A percentile compares a stretch with the other conserved stretches of the same genome.
Evolutionary conservation across 306 rosid species (phyloP).

Genomic region (Dalbergia oliveri): DNA sequence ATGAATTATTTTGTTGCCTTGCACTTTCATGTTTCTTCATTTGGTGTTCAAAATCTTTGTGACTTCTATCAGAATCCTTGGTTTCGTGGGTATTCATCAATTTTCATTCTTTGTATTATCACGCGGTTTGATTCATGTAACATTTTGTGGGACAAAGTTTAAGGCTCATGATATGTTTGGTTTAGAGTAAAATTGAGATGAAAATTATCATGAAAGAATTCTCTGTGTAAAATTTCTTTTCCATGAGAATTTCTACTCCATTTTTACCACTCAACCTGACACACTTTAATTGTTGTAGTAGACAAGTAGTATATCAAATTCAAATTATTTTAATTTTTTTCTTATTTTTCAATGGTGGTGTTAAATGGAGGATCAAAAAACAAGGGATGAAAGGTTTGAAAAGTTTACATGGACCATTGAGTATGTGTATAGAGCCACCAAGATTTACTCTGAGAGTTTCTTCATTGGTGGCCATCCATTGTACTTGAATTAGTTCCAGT

Average conservation of each 20-base stretch:
- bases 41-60: not conserved
- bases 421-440: constrained; percentile 24
- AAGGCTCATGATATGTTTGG: no score
- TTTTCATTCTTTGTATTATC: not conserved
- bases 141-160: no score
- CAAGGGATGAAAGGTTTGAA: not conserved
- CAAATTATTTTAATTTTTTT: not conserved
- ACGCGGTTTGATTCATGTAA: no score
- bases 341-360: not conserved
- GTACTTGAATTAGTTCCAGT: constrained; percentile 22
- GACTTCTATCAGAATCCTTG: not conserved
- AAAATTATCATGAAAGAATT: no score
- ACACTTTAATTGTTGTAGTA: not conserved
- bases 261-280: no score
- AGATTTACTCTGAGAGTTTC: constrained; percentile 16
- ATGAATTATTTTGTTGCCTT: not conserved
- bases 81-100: not conserved
- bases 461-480: constrained; percentile 8
- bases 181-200: no score
- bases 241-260: no score
- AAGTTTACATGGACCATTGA: constrained; percentile 42
- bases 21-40: not conserved
- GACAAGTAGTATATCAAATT: not conserved
- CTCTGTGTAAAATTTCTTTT: no score
- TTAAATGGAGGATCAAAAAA: constrained; percentile 28